Percentiles rank a stretch among this genome's conserved stretches.
These are phyloP conservation scores for Gentiana dahurica DNA, from an alignment of 257 asterid genomes.

Conservation along the genomic window DNA sequence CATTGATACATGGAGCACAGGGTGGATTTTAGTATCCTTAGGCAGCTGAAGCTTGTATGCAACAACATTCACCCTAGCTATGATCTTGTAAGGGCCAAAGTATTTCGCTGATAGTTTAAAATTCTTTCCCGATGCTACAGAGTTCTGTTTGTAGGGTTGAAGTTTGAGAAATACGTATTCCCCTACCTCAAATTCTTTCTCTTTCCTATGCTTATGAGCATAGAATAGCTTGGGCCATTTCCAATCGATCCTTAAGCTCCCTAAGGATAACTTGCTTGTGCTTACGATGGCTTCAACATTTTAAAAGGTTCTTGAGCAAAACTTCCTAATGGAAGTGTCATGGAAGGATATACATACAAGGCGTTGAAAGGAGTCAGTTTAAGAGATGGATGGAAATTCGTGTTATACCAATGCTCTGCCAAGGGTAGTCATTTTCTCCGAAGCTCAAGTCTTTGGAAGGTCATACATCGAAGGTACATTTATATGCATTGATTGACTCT, in stretches of 20 bases:
- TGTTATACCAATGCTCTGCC: neutral
- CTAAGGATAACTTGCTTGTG: neutral
- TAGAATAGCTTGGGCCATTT: neutral
- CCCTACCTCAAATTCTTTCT: neutral
- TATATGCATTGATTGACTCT: neutral
- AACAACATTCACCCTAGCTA: neutral
- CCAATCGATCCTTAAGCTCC: neutral
- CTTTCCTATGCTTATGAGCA: neutral
- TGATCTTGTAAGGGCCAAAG: neutral
- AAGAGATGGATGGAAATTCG: neutral
- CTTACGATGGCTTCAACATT: neutral
- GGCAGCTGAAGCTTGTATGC: neutral
- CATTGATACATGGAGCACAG: neutral
- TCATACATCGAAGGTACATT: neutral
- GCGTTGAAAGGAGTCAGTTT: neutral
- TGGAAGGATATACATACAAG: neutral
- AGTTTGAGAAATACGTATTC: neutral
- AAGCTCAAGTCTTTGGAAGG: neutral
- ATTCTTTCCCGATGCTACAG: neutral
- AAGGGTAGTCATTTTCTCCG: neutral
- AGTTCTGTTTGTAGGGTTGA: neutral
- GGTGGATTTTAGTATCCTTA: neutral
- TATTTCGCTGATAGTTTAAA: neutral
- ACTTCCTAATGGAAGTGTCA: neutral
- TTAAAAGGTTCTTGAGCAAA: neutral